Conservation (phyloP, 2,329 filamentous ascomycete species). For the Stagonosporopsis tanaceti region DNA sequence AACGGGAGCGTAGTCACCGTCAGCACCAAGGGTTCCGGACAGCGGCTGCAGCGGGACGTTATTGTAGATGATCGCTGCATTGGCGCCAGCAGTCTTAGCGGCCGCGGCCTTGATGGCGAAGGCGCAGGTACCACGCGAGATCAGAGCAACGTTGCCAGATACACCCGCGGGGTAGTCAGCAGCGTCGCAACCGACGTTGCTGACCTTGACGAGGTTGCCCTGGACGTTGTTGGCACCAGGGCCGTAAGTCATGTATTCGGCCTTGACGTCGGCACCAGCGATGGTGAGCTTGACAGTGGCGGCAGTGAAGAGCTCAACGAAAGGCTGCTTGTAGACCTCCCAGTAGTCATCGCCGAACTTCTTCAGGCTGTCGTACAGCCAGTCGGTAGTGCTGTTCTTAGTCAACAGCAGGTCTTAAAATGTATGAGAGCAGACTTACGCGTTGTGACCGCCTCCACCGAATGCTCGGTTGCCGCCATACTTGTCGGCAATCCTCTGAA, state of each 20-base stretch:
- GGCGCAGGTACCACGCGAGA: conserved; percentile 71
- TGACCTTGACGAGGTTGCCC: conserved; percentile 67
- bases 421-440: background rate
- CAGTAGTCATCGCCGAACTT: conserved; percentile 43
- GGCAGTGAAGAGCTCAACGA: conserved; percentile 46
- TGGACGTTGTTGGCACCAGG: conserved; percentile 68
- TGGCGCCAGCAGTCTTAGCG: conserved; percentile 72
- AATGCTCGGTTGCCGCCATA: conserved; percentile 48
- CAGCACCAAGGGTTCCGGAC: conserved; percentile 70
- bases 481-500: conserved; percentile 43
- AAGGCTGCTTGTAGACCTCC: conserved; percentile 46
- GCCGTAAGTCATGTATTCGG: conserved; percentile 59
- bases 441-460: conserved; percentile 45
- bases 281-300: conserved; percentile 38
- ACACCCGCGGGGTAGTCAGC: conserved; percentile 67
- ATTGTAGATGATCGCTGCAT: conserved; percentile 76
- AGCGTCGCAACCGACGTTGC: conserved; percentile 68
- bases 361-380: conserved; percentile 42
- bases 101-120: conserved; percentile 73
- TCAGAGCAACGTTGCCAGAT: conserved; percentile 70
- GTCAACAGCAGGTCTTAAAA: background rate
- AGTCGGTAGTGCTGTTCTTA: conserved; percentile 30
- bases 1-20: conserved; percentile 66
- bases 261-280: conserved; percentile 34
- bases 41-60: conserved; percentile 65